Evolutionary conservation across 129 eudicot genomes (phyloP).

Genomic region (Flaveria sonorensis): DNA sequence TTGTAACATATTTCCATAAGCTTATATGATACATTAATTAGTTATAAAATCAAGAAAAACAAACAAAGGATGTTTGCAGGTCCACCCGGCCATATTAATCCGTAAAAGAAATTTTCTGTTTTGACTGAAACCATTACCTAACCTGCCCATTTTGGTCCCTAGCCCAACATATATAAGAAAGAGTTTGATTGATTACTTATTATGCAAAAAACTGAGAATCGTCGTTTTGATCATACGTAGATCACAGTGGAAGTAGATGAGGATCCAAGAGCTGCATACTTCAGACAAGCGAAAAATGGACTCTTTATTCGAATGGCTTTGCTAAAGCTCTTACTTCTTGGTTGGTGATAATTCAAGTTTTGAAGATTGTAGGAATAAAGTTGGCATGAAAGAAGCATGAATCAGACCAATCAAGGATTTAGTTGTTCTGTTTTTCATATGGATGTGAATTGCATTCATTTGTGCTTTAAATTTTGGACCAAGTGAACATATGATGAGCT

Average conservation of each 20-base stretch:
- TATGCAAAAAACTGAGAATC: neutral
- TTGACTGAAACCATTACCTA: neutral
- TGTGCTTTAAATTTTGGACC: conserved; percentile 8
- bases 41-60: neutral
- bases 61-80: conserved; percentile 5
- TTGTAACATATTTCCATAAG: neutral
- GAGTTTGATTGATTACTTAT: neutral
- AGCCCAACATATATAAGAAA: neutral
- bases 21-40: neutral
- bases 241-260: conserved; percentile 89
- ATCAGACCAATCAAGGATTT: neutral
- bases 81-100: neutral
- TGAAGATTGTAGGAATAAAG: neutral
- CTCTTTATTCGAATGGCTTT: conserved; percentile 94
- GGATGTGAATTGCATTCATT: conserved; percentile 5
- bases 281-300: conserved; percentile 96
- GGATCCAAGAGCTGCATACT: conserved; percentile 98
- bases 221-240: conserved; percentile 34
- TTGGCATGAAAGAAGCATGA: conserved; percentile 18
- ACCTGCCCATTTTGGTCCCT: neutral
- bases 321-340: conserved; percentile 88
- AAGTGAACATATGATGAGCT: conserved; percentile 16
- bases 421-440: neutral
- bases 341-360: conserved; percentile 48
- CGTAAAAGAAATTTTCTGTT: neutral